phyloP scores from a whole-genome alignment of 768 basidiomycete species.

The Tephrocybe sp. region DNA sequence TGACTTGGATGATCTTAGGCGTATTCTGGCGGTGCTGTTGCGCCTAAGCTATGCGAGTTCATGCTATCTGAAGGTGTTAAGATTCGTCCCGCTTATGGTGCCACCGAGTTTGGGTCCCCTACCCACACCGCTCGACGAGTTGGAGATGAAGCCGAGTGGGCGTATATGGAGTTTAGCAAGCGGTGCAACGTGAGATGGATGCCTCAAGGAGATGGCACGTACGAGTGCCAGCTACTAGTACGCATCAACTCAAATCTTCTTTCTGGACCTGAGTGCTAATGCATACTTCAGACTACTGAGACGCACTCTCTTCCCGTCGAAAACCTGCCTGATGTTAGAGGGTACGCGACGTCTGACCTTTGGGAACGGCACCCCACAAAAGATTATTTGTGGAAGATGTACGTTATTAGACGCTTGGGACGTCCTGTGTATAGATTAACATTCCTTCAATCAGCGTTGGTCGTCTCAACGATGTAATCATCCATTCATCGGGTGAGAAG shows the following conservation, averaged over 20 bases:
- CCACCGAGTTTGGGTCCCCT: constrained; percentile 17
- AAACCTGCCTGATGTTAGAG: constrained; percentile 34
- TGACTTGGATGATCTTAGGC: too few species aligned
- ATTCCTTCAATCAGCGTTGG: constrained; percentile 32
- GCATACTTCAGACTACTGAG: too few species aligned
- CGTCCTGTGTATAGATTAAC: too few species aligned
- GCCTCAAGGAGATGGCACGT: too few species aligned
- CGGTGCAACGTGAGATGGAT: constrained; percentile 26
- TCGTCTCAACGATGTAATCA: constrained; percentile 30
- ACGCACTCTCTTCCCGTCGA: too few species aligned
- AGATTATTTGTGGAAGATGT: constrained; percentile 43
- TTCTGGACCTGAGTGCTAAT: too few species aligned
- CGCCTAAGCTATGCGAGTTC: constrained; percentile 9
- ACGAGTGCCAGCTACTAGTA: constrained; percentile 37
- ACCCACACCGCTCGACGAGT: constrained; percentile 1
- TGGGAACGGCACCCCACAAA: constrained; percentile 44
- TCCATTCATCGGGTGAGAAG: constrained; percentile 32
- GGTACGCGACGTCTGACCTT: too few species aligned
- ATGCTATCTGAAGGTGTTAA: constrained; percentile 10
- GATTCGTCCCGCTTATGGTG: constrained; percentile 12
- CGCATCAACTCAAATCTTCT: too few species aligned
- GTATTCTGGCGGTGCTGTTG: too few species aligned
- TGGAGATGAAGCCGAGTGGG: constrained; percentile 22
- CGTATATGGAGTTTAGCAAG: constrained; percentile 12
- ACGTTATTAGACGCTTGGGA: too few species aligned